Percentiles rank a stretch among this genome's conserved stretches.
Evolutionary conservation across 495 filamentous ascomycete species (phyloP).

Genomic region (Podospora appendiculata): DNA sequence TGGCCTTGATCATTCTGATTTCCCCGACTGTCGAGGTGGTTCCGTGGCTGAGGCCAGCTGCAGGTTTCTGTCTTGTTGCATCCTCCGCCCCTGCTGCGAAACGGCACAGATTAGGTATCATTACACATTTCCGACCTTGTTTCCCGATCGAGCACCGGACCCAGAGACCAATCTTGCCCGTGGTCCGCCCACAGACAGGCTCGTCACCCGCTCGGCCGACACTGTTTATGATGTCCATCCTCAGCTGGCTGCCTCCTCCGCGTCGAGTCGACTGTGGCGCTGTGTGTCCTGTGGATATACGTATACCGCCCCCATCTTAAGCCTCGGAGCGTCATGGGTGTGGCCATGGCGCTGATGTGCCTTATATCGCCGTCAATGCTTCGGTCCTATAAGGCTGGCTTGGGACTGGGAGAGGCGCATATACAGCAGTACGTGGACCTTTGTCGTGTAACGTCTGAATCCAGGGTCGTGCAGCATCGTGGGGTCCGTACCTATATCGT

Average conservation of each 20-base stretch:
- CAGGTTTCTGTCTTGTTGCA: background rate
- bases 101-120: background rate
- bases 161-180: background rate
- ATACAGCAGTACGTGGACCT: too few relatives aligned
- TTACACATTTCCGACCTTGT: background rate
- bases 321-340: constrained; percentile 7
- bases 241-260: background rate
- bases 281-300: background rate
- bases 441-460: too few relatives aligned
- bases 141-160: constrained; percentile 13
- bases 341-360: constrained; percentile 8
- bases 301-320: constrained; percentile 11
- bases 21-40: too few relatives aligned
- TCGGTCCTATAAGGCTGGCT: constrained; percentile 15
- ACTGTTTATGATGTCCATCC: constrained; percentile 12
- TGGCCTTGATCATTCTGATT: too few relatives aligned
- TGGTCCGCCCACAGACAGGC: background rate
- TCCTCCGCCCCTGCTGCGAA: background rate
- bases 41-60: too few relatives aligned
- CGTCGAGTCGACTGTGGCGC: constrained; percentile 7
- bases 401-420: background rate
- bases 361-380: constrained; percentile 1
- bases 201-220: constrained; percentile 16
- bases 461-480: too few relatives aligned
- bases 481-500: too few relatives aligned